These are phyloP conservation scores for Sporothrix phasma DNA, from an alignment of 2,329 filamentous ascomycete species.

Conservation along the genomic window DNA sequence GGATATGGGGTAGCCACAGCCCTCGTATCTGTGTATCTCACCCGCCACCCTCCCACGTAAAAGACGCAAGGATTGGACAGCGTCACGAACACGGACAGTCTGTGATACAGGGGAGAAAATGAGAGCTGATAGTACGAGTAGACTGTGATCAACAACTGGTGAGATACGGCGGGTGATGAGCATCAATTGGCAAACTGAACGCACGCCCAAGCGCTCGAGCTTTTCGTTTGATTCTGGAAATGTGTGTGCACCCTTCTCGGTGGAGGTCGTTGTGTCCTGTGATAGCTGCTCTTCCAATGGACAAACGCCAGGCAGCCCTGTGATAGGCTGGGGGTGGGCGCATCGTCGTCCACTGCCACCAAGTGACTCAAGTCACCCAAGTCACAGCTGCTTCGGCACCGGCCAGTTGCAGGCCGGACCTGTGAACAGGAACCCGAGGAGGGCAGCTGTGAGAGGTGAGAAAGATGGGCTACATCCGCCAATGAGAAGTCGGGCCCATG, in stretches of 20 bases:
- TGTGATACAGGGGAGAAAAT: neutral
- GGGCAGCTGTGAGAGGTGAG: neutral
- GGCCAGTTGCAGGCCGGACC: constrained; percentile 4
- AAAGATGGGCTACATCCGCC: neutral
- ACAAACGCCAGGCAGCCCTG: neutral
- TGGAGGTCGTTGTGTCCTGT: neutral
- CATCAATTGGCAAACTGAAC: neutral
- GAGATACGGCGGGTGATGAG: neutral
- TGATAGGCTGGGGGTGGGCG: constrained; percentile 1
- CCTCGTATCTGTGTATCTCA: constrained; percentile 13
- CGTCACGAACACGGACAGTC: neutral
- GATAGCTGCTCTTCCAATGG: neutral
- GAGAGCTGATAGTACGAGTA: neutral
- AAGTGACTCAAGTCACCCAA: neutral
- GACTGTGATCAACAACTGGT: neutral
- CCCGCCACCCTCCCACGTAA: neutral
- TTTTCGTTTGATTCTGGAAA: neutral
- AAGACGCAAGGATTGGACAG: neutral
- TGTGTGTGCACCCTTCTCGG: neutral
- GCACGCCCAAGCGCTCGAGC: constrained; percentile 10
- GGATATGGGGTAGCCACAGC: neutral
- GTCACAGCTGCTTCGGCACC: neutral
- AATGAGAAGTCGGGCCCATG: neutral
- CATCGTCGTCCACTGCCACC: neutral
- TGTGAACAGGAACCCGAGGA: neutral